Conservation (phyloP, 306 rosid species). For the Lathyrus oleraceus region DNA sequence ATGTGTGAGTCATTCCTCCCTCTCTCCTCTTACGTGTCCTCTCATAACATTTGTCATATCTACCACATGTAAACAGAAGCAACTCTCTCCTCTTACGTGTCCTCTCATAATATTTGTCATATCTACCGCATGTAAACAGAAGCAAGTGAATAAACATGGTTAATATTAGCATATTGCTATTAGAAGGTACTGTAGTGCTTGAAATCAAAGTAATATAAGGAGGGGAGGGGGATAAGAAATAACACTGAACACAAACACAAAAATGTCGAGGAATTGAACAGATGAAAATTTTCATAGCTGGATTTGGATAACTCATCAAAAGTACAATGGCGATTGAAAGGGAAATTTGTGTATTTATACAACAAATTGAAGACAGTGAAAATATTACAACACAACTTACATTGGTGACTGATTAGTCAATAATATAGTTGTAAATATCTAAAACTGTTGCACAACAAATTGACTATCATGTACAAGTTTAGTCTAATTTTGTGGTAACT, state of each 20-base stretch:
- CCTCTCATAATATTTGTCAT: too few species aligned
- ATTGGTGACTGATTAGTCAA: conserved; percentile 41
- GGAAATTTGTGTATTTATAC: conserved; percentile 47
- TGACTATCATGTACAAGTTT: conserved; percentile 59
- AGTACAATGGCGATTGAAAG: not conserved
- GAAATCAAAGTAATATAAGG: not conserved
- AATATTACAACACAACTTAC: conserved; percentile 36
- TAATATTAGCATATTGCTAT: not conserved
- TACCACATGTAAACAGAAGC: too few species aligned
- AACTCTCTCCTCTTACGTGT: too few species aligned
- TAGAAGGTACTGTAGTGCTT: not conserved
- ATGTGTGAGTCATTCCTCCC: too few species aligned
- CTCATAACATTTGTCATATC: too few species aligned
- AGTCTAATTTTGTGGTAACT: conserved; percentile 36
- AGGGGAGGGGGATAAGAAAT: not conserved
- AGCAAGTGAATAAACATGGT: not conserved
- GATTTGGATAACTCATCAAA: conserved; percentile 13
- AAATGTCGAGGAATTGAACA: not conserved
- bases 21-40: too few species aligned
- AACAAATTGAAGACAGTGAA: conserved; percentile 31
- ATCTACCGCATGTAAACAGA: not conserved
- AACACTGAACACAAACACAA: not conserved
- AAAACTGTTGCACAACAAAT: conserved; percentile 39
- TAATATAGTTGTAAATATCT: conserved; percentile 39
- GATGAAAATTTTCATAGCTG: not conserved